Evolutionary conservation across 169 alveolate species (phyloP).

Genomic region (Besnoitia besnoiti): DNA sequence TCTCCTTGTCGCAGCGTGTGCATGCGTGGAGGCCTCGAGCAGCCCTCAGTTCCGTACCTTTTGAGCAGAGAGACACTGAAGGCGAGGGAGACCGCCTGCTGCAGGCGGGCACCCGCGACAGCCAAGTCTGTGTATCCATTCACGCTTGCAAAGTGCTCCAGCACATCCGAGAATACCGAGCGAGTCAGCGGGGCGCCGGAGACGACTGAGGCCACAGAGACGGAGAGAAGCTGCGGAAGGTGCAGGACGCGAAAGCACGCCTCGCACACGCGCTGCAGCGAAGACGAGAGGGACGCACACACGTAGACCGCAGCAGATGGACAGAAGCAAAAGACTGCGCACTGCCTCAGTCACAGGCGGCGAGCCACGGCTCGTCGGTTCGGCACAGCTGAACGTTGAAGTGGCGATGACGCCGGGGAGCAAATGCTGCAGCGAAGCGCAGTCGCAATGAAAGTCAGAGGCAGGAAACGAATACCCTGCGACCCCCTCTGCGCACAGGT

Average conservation of each 20-base stretch:
- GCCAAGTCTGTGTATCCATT: background rate
- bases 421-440: no score
- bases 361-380: no score
- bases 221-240: conserved; percentile 10
- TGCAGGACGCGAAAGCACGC: background rate
- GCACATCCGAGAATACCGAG: background rate
- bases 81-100: background rate
- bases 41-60: conserved; percentile 4
- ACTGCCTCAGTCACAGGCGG: no score
- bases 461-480: no score
- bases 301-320: background rate
- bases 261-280: conserved; percentile 3
- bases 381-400: no score
- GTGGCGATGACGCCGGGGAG: no score
- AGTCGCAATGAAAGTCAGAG: no score
- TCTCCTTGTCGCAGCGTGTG: no score
- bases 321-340: background rate
- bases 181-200: background rate
- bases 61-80: background rate
- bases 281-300: no score
- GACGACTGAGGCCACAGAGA: conserved; percentile 1
- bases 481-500: no score
- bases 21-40: no score
- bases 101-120: conserved; percentile 23
- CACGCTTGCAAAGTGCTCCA: conserved; percentile 6